phyloP scores from a whole-genome alignment of 176 grass and related monocot species.

The Dactylis glomerata region DNA sequence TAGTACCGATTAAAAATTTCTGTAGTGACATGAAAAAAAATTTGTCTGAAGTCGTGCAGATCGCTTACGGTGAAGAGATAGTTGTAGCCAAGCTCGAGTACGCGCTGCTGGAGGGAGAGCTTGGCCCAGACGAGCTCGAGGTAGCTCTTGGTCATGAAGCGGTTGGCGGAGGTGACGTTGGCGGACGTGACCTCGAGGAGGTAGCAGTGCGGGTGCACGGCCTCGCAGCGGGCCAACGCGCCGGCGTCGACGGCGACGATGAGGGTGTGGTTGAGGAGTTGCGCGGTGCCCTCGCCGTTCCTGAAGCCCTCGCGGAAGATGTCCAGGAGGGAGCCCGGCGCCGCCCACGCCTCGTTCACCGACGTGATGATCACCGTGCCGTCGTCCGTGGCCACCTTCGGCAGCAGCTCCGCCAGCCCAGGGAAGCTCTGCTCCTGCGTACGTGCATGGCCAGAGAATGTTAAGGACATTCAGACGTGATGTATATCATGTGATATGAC shows the following conservation, averaged over 20 bases:
- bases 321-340: constrained; percentile 47
- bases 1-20: too few species aligned
- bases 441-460: too few species aligned
- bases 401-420: constrained; percentile 53
- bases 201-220: constrained; percentile 71
- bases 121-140: too few species aligned
- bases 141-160: constrained; percentile 32
- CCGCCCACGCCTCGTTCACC: constrained; percentile 67
- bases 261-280: constrained; percentile 51
- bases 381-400: constrained; percentile 42
- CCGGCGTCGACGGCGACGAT: constrained; percentile 54
- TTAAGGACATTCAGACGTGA: not conserved
- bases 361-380: constrained; percentile 66
- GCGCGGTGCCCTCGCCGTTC: constrained; percentile 39
- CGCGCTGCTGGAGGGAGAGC: constrained; percentile 5
- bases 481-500: not conserved
- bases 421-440: too few species aligned
- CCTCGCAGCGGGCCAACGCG: constrained; percentile 41
- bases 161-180: constrained; percentile 21
- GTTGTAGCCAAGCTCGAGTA: constrained; percentile 65
- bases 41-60: too few species aligned
- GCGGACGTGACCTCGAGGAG: constrained; percentile 29
- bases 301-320: constrained; percentile 62
- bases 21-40: too few species aligned
- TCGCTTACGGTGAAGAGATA: too few species aligned